Percentiles rank a stretch among this genome's conserved stretches.
These are phyloP conservation scores for Aspergillus pseudoterreus DNA, from an alignment of 2,329 filamentous ascomycete species.

Conservation along the genomic window DNA sequence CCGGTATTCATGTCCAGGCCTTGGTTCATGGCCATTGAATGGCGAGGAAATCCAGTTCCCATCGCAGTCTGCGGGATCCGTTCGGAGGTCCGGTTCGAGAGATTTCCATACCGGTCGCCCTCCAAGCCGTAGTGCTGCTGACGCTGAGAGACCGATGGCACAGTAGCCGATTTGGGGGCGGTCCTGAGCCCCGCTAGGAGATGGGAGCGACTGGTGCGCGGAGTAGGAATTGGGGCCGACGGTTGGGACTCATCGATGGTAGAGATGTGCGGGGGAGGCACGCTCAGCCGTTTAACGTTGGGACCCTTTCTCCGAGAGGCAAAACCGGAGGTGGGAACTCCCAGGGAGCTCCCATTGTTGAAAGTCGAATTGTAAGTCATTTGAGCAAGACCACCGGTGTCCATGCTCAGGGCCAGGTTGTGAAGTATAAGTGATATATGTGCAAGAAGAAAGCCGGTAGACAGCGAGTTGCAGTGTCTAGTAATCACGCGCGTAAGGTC, in stretches of 20 bases:
- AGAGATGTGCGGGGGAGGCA: constrained; percentile 70
- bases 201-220: constrained; percentile 90
- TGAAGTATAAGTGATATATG: constrained; percentile 25
- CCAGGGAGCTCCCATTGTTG: constrained; percentile 63
- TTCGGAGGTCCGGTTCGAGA: constrained; percentile 41
- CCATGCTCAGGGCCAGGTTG: constrained; percentile 51
- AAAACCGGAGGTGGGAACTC: constrained; percentile 74
- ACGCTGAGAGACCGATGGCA: constrained; percentile 63
- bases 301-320: constrained; percentile 81
- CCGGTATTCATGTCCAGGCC: constrained; percentile 40
- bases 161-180: constrained; percentile 79
- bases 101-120: constrained; percentile 45
- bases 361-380: constrained; percentile 86
- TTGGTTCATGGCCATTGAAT: constrained; percentile 34
- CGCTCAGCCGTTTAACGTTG: constrained; percentile 80
- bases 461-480: constrained; percentile 7
- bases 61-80: constrained; percentile 59
- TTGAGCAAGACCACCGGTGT: constrained; percentile 99
- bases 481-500: background rate
- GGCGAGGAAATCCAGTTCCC: constrained; percentile 50
- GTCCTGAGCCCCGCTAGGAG: constrained; percentile 90
- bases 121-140: constrained; percentile 51
- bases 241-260: constrained; percentile 62
- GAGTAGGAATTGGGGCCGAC: constrained; percentile 70
- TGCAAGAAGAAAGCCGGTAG: constrained; percentile 20